Evolutionary conservation across 2,329 filamentous ascomycete species (phyloP).

Genomic region (Cladosporium velox): DNA sequence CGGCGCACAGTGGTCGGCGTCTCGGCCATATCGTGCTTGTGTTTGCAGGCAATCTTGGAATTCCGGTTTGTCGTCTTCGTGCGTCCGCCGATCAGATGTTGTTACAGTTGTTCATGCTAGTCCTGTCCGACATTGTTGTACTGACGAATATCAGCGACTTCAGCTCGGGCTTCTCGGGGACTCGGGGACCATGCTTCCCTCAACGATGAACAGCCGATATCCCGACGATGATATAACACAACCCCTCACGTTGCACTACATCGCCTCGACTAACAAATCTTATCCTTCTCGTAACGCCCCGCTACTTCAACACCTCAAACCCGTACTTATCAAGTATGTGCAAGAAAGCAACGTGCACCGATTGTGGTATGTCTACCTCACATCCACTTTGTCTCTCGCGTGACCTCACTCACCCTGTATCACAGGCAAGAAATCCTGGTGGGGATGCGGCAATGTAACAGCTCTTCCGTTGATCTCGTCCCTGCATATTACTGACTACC

Average conservation of each 20-base stretch:
- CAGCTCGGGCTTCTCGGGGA: background rate
- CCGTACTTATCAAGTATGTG: conserved; percentile 55
- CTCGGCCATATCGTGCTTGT: background rate
- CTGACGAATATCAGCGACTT: background rate
- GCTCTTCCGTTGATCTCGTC: background rate
- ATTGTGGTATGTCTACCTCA: conserved; percentile 57
- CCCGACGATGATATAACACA: background rate
- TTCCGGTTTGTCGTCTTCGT: background rate
- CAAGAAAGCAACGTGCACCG: conserved; percentile 62
- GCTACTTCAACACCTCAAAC: background rate
- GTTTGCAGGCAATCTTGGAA: background rate
- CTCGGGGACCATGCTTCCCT: background rate
- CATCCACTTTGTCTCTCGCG: background rate
- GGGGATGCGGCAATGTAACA: conserved; percentile 34
- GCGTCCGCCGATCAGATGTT: background rate
- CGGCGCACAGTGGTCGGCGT: background rate
- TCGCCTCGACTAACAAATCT: background rate
- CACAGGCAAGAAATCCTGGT: conserved; percentile 38
- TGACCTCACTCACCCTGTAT: conserved; percentile 14
- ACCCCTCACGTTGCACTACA: background rate
- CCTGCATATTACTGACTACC: background rate
- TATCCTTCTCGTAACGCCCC: background rate
- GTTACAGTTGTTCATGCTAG: background rate
- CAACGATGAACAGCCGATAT: background rate
- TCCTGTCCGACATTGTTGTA: background rate